Percentiles rank a stretch among this genome's conserved stretches.
These are phyloP conservation scores for Alectoria sarmentosa DNA, from an alignment of 495 filamentous ascomycete species.

Conservation along the genomic window DNA sequence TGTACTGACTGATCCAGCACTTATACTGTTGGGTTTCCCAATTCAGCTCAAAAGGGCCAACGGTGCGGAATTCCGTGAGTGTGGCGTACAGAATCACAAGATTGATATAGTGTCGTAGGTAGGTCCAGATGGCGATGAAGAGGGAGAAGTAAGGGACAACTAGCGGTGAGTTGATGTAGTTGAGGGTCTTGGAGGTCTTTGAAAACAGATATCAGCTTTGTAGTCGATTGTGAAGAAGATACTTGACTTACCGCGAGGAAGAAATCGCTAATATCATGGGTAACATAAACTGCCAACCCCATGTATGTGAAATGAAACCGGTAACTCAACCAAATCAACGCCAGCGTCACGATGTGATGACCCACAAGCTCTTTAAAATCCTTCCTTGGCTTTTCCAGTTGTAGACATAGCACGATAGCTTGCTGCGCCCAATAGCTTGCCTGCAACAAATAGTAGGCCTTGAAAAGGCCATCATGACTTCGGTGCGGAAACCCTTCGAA, in stretches of 20 bases:
- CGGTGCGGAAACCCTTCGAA: constrained; percentile 87
- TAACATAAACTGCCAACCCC: constrained; percentile 94
- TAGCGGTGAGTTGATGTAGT: constrained; percentile 77
- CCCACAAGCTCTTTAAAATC: constrained; percentile 93
- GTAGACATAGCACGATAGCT: constrained; percentile 78
- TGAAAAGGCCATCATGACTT: constrained; percentile 79
- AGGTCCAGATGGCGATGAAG: constrained; percentile 84
- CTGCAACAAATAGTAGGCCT: constrained; percentile 94
- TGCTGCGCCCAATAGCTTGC: constrained; percentile 97
- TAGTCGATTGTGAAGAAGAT: not conserved
- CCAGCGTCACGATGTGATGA: constrained; percentile 87
- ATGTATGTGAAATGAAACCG: constrained; percentile 98
- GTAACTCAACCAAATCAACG: constrained; percentile 85
- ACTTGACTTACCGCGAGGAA: constrained; percentile 76
- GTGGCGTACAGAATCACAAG: constrained; percentile 78
- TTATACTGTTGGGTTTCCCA: constrained; percentile 84
- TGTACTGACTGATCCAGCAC: constrained; percentile 65
- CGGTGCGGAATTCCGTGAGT: constrained; percentile 78
- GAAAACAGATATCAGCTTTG: too few species aligned
- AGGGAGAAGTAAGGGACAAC: constrained; percentile 75
- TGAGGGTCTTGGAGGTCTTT: constrained; percentile 86
- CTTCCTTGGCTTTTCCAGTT: constrained; percentile 91
- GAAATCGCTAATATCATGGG: constrained; percentile 92
- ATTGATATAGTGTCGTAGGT: constrained; percentile 88
- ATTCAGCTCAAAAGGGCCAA: constrained; percentile 82